phyloP scores from a whole-genome alignment of 108 stramenopile species.

The Fistulifera solaris region DNA sequence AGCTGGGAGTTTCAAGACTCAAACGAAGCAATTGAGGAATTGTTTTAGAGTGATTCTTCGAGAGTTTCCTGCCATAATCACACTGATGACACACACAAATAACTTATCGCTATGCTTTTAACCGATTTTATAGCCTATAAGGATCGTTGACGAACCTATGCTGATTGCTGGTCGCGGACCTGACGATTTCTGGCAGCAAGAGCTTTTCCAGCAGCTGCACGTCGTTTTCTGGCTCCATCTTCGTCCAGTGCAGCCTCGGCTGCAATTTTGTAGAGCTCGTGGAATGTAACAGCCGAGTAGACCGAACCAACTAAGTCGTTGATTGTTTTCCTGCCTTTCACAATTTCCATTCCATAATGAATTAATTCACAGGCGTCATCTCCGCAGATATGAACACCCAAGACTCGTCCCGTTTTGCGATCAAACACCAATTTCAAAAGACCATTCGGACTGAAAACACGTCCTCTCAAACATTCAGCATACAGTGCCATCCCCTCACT shows the following conservation, averaged over 20 bases:
- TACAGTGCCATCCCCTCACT: conserved; percentile 74
- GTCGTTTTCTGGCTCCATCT: conserved; percentile 38
- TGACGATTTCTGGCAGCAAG: conserved; percentile 39
- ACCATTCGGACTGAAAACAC: conserved; percentile 75
- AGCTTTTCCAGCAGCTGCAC: conserved; percentile 63
- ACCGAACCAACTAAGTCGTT: conserved; percentile 39
- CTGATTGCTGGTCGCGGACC: background rate
- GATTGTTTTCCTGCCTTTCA: conserved; percentile 58
- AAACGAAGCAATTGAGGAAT: background rate
- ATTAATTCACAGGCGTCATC: conserved; percentile 79
- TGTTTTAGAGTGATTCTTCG: no score
- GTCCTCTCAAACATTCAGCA: conserved; percentile 69
- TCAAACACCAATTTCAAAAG: conserved; percentile 73
- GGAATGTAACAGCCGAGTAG: conserved; percentile 74
- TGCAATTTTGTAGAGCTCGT: conserved; percentile 75
- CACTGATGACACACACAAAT: no score
- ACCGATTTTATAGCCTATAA: no score
- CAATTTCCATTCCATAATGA: conserved; percentile 81
- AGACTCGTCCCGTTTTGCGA: conserved; percentile 48
- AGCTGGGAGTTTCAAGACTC: conserved; percentile 67
- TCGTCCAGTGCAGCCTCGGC: conserved; percentile 42
- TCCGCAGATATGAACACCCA: conserved; percentile 80
- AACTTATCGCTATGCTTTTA: no score
- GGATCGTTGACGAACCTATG: background rate
- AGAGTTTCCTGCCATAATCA: no score